Conservation (phyloP, 192 early-diverging fungal genomes). For the Backusella parvicylindrica region DNA sequence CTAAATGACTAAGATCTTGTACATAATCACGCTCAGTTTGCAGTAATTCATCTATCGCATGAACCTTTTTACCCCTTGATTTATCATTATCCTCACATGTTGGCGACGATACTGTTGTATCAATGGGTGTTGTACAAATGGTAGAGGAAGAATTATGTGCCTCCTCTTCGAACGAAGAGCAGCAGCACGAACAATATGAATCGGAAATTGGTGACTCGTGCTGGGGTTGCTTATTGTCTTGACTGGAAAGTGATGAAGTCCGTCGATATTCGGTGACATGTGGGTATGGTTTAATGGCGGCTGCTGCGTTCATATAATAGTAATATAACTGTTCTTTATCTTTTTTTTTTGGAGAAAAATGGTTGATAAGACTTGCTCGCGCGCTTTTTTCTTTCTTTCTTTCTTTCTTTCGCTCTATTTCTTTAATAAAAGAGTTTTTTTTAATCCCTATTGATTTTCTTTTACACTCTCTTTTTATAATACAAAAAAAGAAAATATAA, state of each 20-base stretch:
- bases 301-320: neutral
- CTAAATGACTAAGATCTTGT: conserved; percentile 20
- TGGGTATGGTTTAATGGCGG: neutral
- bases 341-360: neutral
- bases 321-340: neutral
- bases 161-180: neutral
- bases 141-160: neutral
- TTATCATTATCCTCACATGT: neutral
- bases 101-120: neutral
- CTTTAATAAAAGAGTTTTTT: neutral
- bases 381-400: neutral
- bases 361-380: neutral
- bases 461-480: neutral
- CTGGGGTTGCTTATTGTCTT: neutral
- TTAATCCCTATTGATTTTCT: neutral
- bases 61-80: conserved; percentile 9
- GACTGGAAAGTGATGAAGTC: neutral
- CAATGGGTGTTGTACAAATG: neutral
- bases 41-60: conserved; percentile 31
- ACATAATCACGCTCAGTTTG: conserved; percentile 32
- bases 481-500: neutral
- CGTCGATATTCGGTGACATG: neutral
- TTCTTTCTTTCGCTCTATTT: neutral
- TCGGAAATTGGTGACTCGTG: neutral
- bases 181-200: neutral